Evolutionary conservation across 2,329 filamentous ascomycete species (phyloP), one percentile per base, ranked within the genome.

Genomic region (Fusarium sambucinum): DNA sequence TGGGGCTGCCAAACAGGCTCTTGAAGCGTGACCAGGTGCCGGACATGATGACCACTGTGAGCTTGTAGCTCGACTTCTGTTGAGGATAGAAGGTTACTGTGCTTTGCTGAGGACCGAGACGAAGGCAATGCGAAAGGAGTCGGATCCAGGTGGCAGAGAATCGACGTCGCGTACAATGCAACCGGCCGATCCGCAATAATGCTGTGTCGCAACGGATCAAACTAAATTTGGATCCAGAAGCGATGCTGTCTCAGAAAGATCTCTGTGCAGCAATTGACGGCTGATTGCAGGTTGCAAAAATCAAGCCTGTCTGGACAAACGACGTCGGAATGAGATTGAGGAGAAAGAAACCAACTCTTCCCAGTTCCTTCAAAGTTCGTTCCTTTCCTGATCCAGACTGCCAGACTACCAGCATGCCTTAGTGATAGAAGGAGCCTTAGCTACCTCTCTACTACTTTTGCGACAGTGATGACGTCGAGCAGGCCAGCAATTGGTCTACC

Each of bases 21-120:
- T 76, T 78, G 66, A 77, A 61, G 44, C 73, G 74, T 25, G 61
- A 69, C 78, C 77, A 79, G 51, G 72, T 64, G 42, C 53, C 52
- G 27, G 51, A 38, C 73, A 74, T 75, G 44, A 17, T 70, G 53
- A 25, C 48, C 23, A 40, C 45, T 41, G 57, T 61, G 55, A 41
- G 64, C 46, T 32, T 62, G n/a, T 40, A 44, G 53, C 38, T 59
- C 41, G 9, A 13, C 32, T 46, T 27, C 50, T 40, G 30, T 37
- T 35, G 30, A 3, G 23, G 16, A 48, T 29, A 37, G 40, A 23
- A 37, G 35, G 29, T 40, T 21, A 33, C 19, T 40, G 23, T 33
- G 21, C 12, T 38, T 41, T 44, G 16, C 12, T 21, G 33, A 11
- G 35, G 27, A 40, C 16, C 19, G 44, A 54, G 27, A 56, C 27